Evolutionary conservation across 169 alveolate genomes (phyloP).

Genomic region (Pseudocohnilembus persalinus): DNA sequence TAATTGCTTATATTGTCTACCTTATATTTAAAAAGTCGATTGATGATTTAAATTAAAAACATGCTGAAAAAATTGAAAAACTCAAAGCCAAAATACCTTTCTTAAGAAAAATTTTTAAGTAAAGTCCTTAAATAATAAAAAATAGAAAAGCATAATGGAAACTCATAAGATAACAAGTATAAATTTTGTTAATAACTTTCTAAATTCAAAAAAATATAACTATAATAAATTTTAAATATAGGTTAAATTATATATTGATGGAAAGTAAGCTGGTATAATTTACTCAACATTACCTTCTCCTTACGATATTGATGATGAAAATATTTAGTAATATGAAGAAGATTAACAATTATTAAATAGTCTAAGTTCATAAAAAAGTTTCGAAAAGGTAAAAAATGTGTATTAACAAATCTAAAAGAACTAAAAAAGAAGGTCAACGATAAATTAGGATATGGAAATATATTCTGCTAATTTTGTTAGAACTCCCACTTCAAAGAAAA

Average conservation of each 20-base stretch:
- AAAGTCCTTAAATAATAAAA: not conserved
- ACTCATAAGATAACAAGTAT: too few relatives aligned
- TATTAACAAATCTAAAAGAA: not conserved
- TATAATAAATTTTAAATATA: too few relatives aligned
- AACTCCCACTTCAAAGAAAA: too few relatives aligned
- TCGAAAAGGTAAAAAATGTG: not conserved
- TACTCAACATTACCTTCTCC: not conserved
- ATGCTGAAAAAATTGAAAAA: not conserved
- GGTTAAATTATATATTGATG: not conserved
- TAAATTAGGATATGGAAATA: too few relatives aligned
- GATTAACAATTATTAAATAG: not conserved
- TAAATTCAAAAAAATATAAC: too few relatives aligned
- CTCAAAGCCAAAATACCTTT: not conserved
- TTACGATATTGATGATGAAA: not conserved
- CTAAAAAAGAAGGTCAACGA: not conserved
- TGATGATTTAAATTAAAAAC: not conserved
- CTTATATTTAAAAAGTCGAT: too few relatives aligned
- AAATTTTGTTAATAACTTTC: too few relatives aligned
- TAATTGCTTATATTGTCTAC: not conserved
- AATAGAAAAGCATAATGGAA: not conserved
- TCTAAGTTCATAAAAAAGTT: not conserved
- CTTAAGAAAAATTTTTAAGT: not conserved
- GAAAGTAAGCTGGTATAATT: not conserved
- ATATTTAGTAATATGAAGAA: not conserved
- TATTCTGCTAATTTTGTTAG: too few relatives aligned